These are phyloP conservation scores for Leccinum fibrillosum DNA, from an alignment of 768 basidiomycete genomes.

Conservation along the genomic window DNA sequence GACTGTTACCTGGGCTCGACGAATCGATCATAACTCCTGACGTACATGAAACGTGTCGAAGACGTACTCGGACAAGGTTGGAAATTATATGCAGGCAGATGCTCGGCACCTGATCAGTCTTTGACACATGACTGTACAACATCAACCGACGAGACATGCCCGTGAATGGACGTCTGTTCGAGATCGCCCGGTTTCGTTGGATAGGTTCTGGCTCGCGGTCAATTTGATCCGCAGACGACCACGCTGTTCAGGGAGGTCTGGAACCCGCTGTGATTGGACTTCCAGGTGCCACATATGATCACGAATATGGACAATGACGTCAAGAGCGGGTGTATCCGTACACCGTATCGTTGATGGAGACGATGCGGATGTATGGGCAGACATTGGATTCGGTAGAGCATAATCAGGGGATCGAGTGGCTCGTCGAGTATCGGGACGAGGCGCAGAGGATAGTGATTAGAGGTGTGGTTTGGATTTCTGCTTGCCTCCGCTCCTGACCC, in stretches of 20 bases:
- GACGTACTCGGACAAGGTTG: constrained; percentile 97
- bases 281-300: constrained; percentile 91
- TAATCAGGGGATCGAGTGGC: constrained; percentile 50
- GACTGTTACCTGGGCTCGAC: constrained; percentile 98
- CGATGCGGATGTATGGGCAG: constrained; percentile 96
- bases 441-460: constrained; percentile 89
- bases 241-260: constrained; percentile 98
- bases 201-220: constrained; percentile 83
- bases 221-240: constrained; percentile 99
- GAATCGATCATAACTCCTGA: constrained; percentile 92
- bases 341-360: constrained; percentile 98
- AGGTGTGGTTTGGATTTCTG: constrained; percentile 48
- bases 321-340: constrained; percentile 92
- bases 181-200: constrained; percentile 78
- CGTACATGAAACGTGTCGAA: constrained; percentile 99
- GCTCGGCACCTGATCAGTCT: constrained; percentile 90
- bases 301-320: constrained; percentile 98
- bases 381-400: constrained; percentile 55
- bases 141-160: constrained; percentile 92
- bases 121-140: constrained; percentile 94
- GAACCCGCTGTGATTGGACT: constrained; percentile 92
- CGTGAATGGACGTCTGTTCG: constrained; percentile 88
- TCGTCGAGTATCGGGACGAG: constrained; percentile 91
- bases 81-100: constrained; percentile 98
- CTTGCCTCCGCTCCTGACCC: not conserved